Percentiles rank a stretch among this genome's conserved stretches.
Conservation (phyloP, 2,329 filamentous ascomycete species). For the Fusarium ambrosium region DNA sequence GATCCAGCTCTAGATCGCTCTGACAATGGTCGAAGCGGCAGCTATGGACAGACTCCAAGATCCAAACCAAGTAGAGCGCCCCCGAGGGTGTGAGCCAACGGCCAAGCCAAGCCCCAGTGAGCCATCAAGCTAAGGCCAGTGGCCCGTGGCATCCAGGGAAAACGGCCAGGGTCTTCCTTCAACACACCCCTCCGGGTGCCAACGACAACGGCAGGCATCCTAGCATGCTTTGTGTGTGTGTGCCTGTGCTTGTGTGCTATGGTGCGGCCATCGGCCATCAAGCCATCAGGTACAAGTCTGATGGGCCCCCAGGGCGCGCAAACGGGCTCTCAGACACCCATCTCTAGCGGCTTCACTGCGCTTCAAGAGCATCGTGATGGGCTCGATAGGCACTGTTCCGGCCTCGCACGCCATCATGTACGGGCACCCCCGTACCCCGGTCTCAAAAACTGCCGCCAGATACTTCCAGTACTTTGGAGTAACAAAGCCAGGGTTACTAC, state of each 20-base stretch:
- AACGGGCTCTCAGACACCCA: slow-evolving; percentile 26
- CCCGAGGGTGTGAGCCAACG: slow-evolving; percentile 34
- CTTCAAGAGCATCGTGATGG: slow-evolving; percentile 14
- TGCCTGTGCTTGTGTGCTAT: slow-evolving; percentile 39
- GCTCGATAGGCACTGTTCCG: slow-evolving; percentile 22
- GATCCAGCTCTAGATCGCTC: slow-evolving; percentile 37
- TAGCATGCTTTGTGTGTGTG: slow-evolving; percentile 39
- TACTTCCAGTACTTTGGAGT: slow-evolving; percentile 30
- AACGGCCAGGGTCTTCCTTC: slow-evolving; percentile 33
- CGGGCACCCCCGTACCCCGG: slow-evolving; percentile 29
- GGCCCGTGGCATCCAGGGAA: slow-evolving; percentile 35
- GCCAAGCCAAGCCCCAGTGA: slow-evolving; percentile 28
- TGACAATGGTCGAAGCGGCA: slow-evolving; percentile 37
- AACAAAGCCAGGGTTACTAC: slow-evolving; percentile 26
- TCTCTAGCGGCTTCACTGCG: slow-evolving; percentile 27
- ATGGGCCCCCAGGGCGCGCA: slow-evolving; percentile 27
- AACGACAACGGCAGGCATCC: slow-evolving; percentile 35
- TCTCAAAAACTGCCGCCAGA: slow-evolving; percentile 29
- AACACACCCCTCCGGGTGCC: slow-evolving; percentile 37
- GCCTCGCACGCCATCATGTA: slow-evolving; percentile 28
- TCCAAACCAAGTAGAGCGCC: slow-evolving; percentile 26
- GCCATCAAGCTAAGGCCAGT: slow-evolving; percentile 32
- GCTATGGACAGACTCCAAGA: slow-evolving; percentile 30
- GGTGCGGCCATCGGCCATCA: slow-evolving; percentile 23
- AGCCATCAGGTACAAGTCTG: slow-evolving; percentile 33